Evolutionary conservation across 2,329 filamentous ascomycete species (phyloP).

Genomic region (Simplicillium aogashimaense): DNA sequence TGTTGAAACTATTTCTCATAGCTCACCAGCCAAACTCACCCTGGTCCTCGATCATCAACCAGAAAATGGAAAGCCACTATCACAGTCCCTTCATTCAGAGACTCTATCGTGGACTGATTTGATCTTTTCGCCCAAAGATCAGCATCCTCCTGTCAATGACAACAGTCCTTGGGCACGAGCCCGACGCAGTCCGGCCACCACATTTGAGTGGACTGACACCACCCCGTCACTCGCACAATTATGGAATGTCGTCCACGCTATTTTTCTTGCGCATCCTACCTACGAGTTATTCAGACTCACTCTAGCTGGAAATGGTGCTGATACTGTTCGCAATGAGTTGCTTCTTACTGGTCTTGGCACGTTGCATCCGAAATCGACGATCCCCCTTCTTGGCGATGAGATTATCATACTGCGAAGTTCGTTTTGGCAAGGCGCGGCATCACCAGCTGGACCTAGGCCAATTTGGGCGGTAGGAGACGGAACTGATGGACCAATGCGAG

Average conservation of each 20-base stretch:
- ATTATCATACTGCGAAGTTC: conserved; percentile 35
- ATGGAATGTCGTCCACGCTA: conserved; percentile 38
- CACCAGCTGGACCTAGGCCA: conserved; percentile 51
- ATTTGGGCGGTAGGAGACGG: conserved; percentile 36
- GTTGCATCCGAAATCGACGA: conserved; percentile 12
- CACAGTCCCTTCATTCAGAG: conserved; percentile 12
- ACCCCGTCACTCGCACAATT: conserved; percentile 30
- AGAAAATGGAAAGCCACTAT: conserved; percentile 9
- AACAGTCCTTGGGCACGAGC: conserved; percentile 42
- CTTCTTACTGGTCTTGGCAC: conserved; percentile 4
- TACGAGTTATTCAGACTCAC: conserved; percentile 31
- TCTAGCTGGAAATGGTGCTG: conserved; percentile 20
- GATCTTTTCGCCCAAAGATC: conserved; percentile 25
- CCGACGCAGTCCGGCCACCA: conserved; percentile 33
- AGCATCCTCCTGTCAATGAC: conserved; percentile 29
- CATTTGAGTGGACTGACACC: conserved; percentile 27
- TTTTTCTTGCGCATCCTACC: conserved; percentile 31
- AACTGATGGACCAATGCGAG: conserved; percentile 27
- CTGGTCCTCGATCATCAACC: conserved; percentile 16
- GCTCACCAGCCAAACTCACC: conserved; percentile 8
- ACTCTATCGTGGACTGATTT: conserved; percentile 25
- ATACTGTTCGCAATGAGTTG: conserved; percentile 16
- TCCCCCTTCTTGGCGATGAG: conserved; percentile 15
- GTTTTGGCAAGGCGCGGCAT: conserved; percentile 59
- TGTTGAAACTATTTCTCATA: conserved; percentile 14